These are phyloP conservation scores for Microdochium nivale DNA, from an alignment of 2,329 filamentous ascomycete genomes.

Conservation along the genomic window DNA sequence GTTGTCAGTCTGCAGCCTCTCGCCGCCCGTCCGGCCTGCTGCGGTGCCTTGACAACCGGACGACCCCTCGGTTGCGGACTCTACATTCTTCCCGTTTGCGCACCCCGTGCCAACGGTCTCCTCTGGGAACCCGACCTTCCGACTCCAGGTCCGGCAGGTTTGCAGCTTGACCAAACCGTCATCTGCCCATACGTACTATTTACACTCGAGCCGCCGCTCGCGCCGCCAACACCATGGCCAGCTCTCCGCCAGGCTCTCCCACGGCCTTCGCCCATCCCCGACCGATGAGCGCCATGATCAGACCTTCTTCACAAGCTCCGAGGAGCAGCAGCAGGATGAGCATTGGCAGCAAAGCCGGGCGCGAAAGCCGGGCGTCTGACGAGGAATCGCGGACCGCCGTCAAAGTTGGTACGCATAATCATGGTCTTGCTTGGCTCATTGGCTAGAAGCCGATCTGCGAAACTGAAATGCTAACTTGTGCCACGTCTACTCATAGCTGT, in stretches of 20 bases:
- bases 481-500: conserved; percentile 52
- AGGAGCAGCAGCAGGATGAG: conserved; percentile 81
- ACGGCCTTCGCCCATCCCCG: conserved; percentile 47
- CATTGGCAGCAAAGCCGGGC: conserved; percentile 66
- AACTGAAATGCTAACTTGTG: neutral
- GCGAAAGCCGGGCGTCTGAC: conserved; percentile 76
- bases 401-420: conserved; percentile 80
- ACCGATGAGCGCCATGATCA: conserved; percentile 75
- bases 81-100: neutral
- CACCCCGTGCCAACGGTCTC: neutral
- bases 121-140: neutral
- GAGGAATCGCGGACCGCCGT: conserved; percentile 87
- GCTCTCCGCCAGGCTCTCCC: conserved; percentile 63
- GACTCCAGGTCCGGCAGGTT: neutral
- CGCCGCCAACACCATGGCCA: conserved; percentile 46
- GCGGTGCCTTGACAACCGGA: neutral
- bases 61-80: neutral
- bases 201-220: neutral
- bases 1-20: neutral
- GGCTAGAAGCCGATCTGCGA: neutral
- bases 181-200: neutral
- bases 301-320: conserved; percentile 41
- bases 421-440: neutral
- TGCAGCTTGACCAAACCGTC: neutral
- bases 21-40: neutral